Evolutionary conservation across 139 green algal genomes (phyloP).

Genomic region (Microglena sp.): DNA sequence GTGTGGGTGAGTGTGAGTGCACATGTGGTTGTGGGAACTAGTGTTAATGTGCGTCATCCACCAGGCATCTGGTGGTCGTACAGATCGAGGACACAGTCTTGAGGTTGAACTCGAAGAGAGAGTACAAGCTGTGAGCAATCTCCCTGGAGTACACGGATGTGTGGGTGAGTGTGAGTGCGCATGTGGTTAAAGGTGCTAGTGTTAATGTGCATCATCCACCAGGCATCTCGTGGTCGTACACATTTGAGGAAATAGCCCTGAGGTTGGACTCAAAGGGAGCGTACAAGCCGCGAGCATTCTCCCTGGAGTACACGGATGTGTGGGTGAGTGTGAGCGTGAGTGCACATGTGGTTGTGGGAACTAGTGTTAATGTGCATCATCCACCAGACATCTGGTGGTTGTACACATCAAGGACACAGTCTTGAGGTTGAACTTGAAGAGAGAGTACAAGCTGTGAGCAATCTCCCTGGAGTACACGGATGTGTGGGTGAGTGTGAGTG

Average conservation of each 20-base stretch:
- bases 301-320: too few relatives aligned
- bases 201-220: conserved; percentile 43
- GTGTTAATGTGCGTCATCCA: too few relatives aligned
- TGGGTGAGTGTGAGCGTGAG: too few relatives aligned
- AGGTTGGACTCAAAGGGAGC: conserved; percentile 81
- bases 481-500: too few relatives aligned
- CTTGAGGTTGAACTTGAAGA: conserved; percentile 77
- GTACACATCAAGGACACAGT: conserved; percentile 71
- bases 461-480: conserved; percentile 49
- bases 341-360: too few relatives aligned
- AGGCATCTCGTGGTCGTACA: conserved; percentile 94
- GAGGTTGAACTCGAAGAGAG: conserved; percentile 80
- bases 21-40: too few relatives aligned
- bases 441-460: conserved; percentile 75
- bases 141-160: conserved; percentile 49
- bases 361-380: too few relatives aligned
- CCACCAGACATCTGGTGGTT: conserved; percentile 90
- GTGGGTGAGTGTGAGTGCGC: too few relatives aligned
- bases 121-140: conserved; percentile 71
- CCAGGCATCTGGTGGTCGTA: conserved; percentile 95
- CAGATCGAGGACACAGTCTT: conserved; percentile 58
- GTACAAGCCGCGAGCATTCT: too few relatives aligned
- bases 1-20: too few relatives aligned
- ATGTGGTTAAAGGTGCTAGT: neutral
- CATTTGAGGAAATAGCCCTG: conserved; percentile 50